phyloP scores from a whole-genome alignment of 2,329 filamentous ascomycete genomes.

The Aspergillus luchuensis region DNA sequence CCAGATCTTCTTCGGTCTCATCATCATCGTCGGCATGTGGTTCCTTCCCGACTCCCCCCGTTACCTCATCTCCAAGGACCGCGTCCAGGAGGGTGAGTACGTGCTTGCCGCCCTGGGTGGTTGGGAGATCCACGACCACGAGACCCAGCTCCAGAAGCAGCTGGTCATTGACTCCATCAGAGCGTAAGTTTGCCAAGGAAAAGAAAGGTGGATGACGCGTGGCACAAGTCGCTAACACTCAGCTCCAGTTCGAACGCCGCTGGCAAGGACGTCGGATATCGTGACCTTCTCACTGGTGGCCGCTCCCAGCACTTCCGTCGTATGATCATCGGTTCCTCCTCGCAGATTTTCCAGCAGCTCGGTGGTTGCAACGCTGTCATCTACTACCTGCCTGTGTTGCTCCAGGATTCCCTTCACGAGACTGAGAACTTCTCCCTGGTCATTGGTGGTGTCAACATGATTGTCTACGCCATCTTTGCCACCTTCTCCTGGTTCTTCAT shows the following conservation, averaged over 20 bases:
- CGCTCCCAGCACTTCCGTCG: constrained; percentile 45
- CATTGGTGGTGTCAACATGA: constrained; percentile 57
- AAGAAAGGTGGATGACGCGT: constrained; percentile 19
- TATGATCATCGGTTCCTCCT: constrained; percentile 44
- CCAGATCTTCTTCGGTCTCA: constrained; percentile 53
- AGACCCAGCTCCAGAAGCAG: constrained; percentile 62
- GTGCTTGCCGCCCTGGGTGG: constrained; percentile 56
- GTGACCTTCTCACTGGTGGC: constrained; percentile 41
- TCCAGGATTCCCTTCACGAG: constrained; percentile 49
- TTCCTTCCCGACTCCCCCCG: constrained; percentile 50
- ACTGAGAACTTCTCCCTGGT: constrained; percentile 49
- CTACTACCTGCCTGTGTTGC: constrained; percentile 53
- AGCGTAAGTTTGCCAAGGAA: constrained; percentile 46
- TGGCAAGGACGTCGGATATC: constrained; percentile 50
- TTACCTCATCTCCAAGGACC: constrained; percentile 49
- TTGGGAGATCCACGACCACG: constrained; percentile 53
- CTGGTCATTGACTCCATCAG: constrained; percentile 70
- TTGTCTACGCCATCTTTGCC: constrained; percentile 45
- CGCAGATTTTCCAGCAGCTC: constrained; percentile 52
- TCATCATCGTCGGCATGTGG: constrained; percentile 48
- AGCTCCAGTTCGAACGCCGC: constrained; percentile 58
- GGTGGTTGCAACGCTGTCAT: constrained; percentile 55
- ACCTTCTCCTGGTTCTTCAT: constrained; percentile 53
- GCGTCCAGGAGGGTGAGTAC: constrained; percentile 50
- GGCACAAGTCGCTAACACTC: constrained; percentile 37